These are phyloP conservation scores for Myxozyma nipponensis DNA, from an alignment of 805 yeast genomes.

Conservation along the genomic window DNA sequence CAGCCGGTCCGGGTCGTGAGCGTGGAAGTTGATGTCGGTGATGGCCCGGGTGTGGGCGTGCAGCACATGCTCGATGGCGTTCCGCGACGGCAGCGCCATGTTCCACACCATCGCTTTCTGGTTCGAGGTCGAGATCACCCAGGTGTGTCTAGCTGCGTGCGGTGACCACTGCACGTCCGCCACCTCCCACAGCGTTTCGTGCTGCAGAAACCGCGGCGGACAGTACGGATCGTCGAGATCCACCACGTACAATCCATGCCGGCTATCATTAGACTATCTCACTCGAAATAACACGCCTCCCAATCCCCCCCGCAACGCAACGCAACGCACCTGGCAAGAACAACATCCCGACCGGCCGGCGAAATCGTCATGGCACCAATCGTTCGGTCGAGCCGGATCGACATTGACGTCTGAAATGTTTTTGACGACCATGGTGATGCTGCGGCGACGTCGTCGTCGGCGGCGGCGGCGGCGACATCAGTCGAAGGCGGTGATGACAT, in stretches of 20 bases:
- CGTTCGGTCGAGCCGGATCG: slow-evolving; percentile 84
- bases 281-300: too few species aligned
- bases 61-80: slow-evolving; percentile 79
- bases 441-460: too few species aligned
- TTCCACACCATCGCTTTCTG: slow-evolving; percentile 97
- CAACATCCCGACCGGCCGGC: slow-evolving; percentile 79
- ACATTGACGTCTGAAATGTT: slow-evolving; percentile 71
- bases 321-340: slow-evolving; percentile 80
- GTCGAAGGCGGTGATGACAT: too few species aligned
- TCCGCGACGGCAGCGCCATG: slow-evolving; percentile 60
- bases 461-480: too few species aligned
- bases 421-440: slow-evolving; percentile 22
- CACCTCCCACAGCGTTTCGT: slow-evolving; percentile 94
- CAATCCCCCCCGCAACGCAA: too few species aligned
- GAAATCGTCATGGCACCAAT: slow-evolving; percentile 67
- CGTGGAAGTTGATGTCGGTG: slow-evolving; percentile 92
- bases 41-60: slow-evolving; percentile 92
- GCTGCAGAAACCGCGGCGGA: slow-evolving; percentile 91
- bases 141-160: slow-evolving; percentile 73
- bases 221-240: slow-evolving; percentile 94
- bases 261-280: slow-evolving; percentile 26
- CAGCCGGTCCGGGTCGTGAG: slow-evolving; percentile 74
- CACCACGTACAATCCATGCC: slow-evolving; percentile 80
- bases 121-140: slow-evolving; percentile 92
- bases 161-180: slow-evolving; percentile 99